Conservation (phyloP, 495 filamentous ascomycete genomes). For the Amniculicola lignicola region DNA sequence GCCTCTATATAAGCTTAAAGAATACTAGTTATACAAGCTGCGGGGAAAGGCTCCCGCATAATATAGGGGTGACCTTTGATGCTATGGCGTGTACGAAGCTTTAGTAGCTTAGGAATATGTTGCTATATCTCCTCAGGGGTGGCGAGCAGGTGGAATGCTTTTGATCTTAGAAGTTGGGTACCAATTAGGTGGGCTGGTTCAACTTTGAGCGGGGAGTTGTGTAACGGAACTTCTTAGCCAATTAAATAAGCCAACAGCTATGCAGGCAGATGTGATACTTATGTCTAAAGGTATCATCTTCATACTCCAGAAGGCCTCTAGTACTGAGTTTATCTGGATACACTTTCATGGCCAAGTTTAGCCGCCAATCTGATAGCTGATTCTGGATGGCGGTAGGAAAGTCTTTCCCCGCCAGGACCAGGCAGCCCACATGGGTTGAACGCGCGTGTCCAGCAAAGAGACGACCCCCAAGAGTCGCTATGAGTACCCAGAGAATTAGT, state of each 20-base stretch:
- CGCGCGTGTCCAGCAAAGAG: slow-evolving; percentile 4
- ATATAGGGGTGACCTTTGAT: slow-evolving; percentile 15
- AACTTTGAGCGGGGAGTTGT: slow-evolving; percentile 7
- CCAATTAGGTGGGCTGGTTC: slow-evolving; percentile 2
- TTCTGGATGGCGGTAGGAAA: slow-evolving; percentile 11
- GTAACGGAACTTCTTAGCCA: slow-evolving; percentile 22
- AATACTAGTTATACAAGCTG: no score
- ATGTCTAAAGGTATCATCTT: slow-evolving; percentile 28
- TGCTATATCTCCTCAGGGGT: slow-evolving; percentile 6
- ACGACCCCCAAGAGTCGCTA: slow-evolving; percentile 15
- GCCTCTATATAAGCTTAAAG: no score
- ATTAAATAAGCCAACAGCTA: neutral
- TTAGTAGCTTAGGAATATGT: slow-evolving; percentile 6
- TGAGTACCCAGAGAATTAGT: no score
- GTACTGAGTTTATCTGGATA: slow-evolving; percentile 2
- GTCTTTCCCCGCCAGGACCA: slow-evolving; percentile 21
- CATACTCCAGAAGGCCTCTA: slow-evolving; percentile 21
- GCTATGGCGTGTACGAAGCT: slow-evolving; percentile 6
- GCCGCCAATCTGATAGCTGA: neutral
- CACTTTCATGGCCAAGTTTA: slow-evolving; percentile 6
- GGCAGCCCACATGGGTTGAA: slow-evolving; percentile 5
- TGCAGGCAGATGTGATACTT: neutral
- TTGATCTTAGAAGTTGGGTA: slow-evolving; percentile 6
- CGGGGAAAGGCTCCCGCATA: slow-evolving; percentile 22
- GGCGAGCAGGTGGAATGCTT: slow-evolving; percentile 16